A percentile compares a stretch with the other conserved stretches of the same genome.
These are phyloP conservation scores for Trichoderma sp. DNA, from an alignment of 2,329 filamentous ascomycete species.

Conservation along the genomic window DNA sequence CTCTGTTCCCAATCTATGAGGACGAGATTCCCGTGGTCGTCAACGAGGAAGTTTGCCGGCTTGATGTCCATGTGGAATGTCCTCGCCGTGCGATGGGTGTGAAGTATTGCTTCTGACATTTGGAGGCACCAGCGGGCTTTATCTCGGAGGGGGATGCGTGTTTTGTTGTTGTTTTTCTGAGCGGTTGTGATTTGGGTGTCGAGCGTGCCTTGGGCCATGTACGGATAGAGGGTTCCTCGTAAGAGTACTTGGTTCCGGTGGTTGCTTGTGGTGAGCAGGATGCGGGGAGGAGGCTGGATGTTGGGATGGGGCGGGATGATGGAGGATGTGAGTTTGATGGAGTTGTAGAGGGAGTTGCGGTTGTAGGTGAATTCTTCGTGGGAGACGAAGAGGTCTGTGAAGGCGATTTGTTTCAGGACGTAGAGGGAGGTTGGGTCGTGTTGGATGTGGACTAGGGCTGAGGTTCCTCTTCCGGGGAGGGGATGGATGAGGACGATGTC, in stretches of 20 bases:
- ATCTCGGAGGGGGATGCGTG: background rate
- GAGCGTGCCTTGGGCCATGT: background rate
- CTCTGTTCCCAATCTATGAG: background rate
- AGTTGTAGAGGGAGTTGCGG: background rate
- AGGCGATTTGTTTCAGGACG: background rate
- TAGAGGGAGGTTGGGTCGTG: too few species aligned
- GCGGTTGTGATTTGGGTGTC: background rate
- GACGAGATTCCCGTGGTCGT: background rate
- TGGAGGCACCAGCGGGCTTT: background rate
- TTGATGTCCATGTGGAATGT: conserved; percentile 2
- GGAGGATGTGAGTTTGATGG: background rate
- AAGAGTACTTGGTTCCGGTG: background rate
- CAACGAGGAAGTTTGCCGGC: background rate
- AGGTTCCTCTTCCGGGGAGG: too few species aligned
- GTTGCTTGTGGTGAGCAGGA: background rate
- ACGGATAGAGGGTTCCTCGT: background rate
- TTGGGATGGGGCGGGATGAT: background rate
- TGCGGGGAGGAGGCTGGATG: background rate
- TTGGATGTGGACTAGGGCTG: too few species aligned
- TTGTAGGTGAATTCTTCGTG: background rate
- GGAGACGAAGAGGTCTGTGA: background rate
- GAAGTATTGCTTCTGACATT: background rate
- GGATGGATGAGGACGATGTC: too few species aligned
- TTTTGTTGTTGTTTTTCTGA: background rate
- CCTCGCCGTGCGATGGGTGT: background rate